Percentiles rank a stretch among this genome's conserved stretches.
phyloP scores from a whole-genome alignment of 2,329 filamentous ascomycete species.

The Hymenoscyphus scutula region DNA sequence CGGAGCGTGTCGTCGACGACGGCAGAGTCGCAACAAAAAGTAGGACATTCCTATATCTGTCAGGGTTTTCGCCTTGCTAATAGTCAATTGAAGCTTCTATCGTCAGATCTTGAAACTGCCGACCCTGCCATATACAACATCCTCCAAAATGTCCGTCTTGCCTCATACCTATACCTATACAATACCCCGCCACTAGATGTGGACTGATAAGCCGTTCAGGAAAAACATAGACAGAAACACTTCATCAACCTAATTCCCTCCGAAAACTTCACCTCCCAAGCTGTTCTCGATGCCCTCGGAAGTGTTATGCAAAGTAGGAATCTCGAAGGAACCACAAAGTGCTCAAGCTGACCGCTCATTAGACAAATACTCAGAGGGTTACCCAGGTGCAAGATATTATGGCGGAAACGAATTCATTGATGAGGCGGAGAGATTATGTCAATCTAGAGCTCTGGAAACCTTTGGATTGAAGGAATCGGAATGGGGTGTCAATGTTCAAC shows the following conservation, averaged over 20 bases:
- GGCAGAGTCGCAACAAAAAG: slow-evolving; percentile 58
- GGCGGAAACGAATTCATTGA: slow-evolving; percentile 97
- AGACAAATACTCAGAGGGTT: slow-evolving; percentile 99
- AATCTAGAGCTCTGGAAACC: slow-evolving; percentile 82
- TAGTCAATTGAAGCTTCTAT: slow-evolving; percentile 62
- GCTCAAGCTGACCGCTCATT: slow-evolving; percentile 38
- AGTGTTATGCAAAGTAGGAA: slow-evolving; percentile 89
- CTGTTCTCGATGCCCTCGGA: slow-evolving; percentile 84
- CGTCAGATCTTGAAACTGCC: slow-evolving; percentile 74
- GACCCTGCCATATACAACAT: slow-evolving; percentile 87
- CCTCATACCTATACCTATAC: no score
- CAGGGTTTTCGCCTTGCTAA: slow-evolving; percentile 15
- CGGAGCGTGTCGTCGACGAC: slow-evolving; percentile 33
- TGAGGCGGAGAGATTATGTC: slow-evolving; percentile 82
- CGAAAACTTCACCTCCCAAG: slow-evolving; percentile 93
- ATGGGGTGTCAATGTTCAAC: slow-evolving; percentile 97
- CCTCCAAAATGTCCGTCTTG: slow-evolving; percentile 71
- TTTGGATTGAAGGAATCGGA: slow-evolving; percentile 80
- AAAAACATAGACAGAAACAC: slow-evolving; percentile 94
- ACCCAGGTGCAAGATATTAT: slow-evolving; percentile 94
- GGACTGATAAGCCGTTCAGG: slow-evolving; percentile 49
- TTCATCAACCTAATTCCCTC: slow-evolving; percentile 97
- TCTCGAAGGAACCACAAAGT: slow-evolving; percentile 30
- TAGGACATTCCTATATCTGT: slow-evolving; percentile 31
- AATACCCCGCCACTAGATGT: slow-evolving; percentile 11